Conservation (phyloP, 345 rosid species). For the Citrus glauca region DNA sequence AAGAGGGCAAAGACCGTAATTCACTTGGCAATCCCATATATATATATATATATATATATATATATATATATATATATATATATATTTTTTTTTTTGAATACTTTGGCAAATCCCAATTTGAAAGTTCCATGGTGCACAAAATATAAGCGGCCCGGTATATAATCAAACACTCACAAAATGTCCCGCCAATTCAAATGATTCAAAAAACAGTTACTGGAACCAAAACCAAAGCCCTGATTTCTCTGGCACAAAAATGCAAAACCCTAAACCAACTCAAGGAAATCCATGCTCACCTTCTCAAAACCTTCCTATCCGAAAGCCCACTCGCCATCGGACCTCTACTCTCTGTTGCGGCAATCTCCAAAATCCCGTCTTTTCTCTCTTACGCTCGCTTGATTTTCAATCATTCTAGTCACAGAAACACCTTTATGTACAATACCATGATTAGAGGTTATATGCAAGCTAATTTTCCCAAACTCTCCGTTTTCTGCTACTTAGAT, state of each 20-base stretch:
- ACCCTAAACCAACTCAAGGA: constrained; percentile 30
- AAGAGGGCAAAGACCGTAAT: no score
- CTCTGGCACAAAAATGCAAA: constrained; percentile 19
- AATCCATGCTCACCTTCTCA: constrained; percentile 30
- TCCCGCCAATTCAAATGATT: constrained; percentile 21
- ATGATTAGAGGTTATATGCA: constrained; percentile 31
- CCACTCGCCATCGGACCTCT: constrained; percentile 26
- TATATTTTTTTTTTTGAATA: no score
- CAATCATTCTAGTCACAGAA: constrained; percentile 6
- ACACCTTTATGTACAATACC: constrained; percentile 33
- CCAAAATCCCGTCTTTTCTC: constrained; percentile 18
- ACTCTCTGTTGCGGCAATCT: constrained; percentile 21
- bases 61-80: no score
- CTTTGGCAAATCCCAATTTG: no score
- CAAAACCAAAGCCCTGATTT: constrained; percentile 1
- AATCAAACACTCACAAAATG: background rate
- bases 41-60: no score
- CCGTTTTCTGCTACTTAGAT: constrained; percentile 24
- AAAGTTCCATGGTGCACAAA: no score
- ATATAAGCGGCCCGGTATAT: fast-evolving
- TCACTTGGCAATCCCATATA: no score
- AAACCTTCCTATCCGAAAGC: constrained; percentile 13
- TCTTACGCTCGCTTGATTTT: constrained; percentile 29
- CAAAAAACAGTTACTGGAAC: background rate
- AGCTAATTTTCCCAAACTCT: constrained; percentile 6